Evolutionary conservation across 1,284 basidiomycete species (phyloP).

Genomic region (Cryptococcus sp.): DNA sequence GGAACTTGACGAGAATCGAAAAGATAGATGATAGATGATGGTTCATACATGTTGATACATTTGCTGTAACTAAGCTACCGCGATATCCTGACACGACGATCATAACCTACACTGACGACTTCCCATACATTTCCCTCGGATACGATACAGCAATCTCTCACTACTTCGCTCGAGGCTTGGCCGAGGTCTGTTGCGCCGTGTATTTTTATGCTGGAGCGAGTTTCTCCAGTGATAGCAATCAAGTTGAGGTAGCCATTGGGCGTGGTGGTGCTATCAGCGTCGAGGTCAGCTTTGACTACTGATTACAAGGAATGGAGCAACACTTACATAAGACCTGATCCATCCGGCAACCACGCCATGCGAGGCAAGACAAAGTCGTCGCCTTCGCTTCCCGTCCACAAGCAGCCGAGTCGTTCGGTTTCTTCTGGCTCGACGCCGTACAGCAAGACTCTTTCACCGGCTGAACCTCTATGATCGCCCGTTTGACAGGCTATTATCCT

Average conservation of each 20-base stretch:
- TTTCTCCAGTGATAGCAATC: constrained; percentile 37
- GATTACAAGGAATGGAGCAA: too few relatives aligned
- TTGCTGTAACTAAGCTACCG: constrained; percentile 6
- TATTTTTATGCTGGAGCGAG: constrained; percentile 39
- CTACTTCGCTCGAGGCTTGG: constrained; percentile 39
- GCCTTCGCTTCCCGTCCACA: constrained; percentile 48
- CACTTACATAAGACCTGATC: constrained; percentile 47
- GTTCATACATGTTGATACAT: background rate
- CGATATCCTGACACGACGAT: constrained; percentile 41
- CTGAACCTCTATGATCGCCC: constrained; percentile 49
- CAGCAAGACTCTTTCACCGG: constrained; percentile 43
- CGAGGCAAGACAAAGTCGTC: constrained; percentile 53
- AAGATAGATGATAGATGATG: constrained; percentile 6
- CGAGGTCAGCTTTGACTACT: background rate
- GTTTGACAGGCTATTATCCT: constrained; percentile 51
- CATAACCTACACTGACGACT: constrained; percentile 52
- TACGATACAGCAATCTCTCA: constrained; percentile 41
- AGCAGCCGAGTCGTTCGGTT: constrained; percentile 42
- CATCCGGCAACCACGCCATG: constrained; percentile 51
- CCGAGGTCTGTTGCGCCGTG: constrained; percentile 37
- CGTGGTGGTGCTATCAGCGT: constrained; percentile 38
- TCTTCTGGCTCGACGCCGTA: constrained; percentile 43
- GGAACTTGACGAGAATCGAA: constrained; percentile 1
- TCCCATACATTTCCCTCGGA: constrained; percentile 31
- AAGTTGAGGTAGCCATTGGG: constrained; percentile 49